Evolutionary conservation across 2,329 filamentous ascomycete species (phyloP).

Genomic region (Sporothrix globosa): DNA sequence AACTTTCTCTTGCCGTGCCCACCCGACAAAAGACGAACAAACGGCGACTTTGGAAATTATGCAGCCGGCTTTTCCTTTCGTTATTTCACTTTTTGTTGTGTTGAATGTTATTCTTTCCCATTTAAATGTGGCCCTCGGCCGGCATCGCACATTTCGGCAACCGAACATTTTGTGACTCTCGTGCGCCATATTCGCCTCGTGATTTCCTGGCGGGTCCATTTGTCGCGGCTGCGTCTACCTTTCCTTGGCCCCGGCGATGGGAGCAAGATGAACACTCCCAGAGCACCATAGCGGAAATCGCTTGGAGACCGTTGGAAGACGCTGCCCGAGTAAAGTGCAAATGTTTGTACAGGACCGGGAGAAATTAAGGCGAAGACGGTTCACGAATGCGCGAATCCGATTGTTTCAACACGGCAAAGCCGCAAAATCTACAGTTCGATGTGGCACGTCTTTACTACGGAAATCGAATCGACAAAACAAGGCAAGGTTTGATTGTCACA

Average conservation of each 20-base stretch:
- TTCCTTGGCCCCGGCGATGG: background rate
- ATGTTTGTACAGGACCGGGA: background rate
- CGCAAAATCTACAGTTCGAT: background rate
- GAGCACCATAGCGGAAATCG: constrained; percentile 10
- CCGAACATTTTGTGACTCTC: background rate
- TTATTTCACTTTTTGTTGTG: background rate
- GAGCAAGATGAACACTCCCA: background rate
- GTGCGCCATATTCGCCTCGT: background rate
- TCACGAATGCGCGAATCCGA: background rate
- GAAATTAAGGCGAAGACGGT: background rate
- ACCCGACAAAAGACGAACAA: background rate
- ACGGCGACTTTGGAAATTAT: background rate
- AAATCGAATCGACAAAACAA: background rate
- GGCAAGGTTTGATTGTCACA: too few species aligned
- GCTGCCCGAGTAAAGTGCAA: background rate
- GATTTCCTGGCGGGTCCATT: constrained; percentile 1
- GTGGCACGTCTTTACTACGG: background rate
- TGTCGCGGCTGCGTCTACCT: background rate
- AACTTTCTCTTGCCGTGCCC: background rate
- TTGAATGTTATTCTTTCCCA: background rate
- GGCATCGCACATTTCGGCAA: constrained; percentile 14
- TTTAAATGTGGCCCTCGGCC: background rate
- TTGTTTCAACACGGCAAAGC: background rate
- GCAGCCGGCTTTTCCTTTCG: background rate
- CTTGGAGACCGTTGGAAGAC: constrained; percentile 25